Base-by-base conservation (phyloP, 345 rosid species). In the Stellera chamaejasme region DNA sequence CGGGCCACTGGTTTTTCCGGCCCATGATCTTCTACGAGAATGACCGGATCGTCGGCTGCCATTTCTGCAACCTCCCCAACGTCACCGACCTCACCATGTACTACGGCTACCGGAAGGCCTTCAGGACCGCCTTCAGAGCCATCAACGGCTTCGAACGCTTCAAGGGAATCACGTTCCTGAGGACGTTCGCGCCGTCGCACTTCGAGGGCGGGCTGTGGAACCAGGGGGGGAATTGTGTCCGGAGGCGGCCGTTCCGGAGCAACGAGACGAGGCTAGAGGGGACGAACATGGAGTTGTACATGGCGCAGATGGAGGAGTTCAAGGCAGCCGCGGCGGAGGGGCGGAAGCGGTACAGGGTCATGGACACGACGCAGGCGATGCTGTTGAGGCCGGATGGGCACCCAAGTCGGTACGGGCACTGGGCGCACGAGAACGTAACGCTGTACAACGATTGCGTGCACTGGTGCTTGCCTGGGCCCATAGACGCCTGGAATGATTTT, bases 391-490 rank as follows among this genome's bases (percentile, higher is more conserved):
- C 89, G 0, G 94, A 90, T 27, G 97, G 97, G n/a, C 96, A 90
- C 59, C 96, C 91, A 0, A 81, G 90, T 63, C 54, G 65, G 54
- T 87, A 72, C 27, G 96, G 97, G 23, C 94, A 87, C 43, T 62
- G 65, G 75, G 72, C 80, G 0, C 68, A 81, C 23, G 91, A 79
- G 43, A 90, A 90, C 27, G 97, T 84, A 32, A 67, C 87, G 0
- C 46, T 90, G 75, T 73, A 83, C 65, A 87, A 87, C 16, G 97
- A 90, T 60, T 87, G 94, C 28, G 97, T 90, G 43, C 97, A 90
- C 49, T 87, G 96, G 97, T 90, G 97, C 80, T 70, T 84, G 74
- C 95, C 95, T 3, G 95, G 97, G 16, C 95, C 97, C 0, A 80
- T 90, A n/a, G 97, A 90, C 28, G 51, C 79, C 1, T 86, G 90